Evolutionary conservation across 768 basidiomycete species (phyloP).

Genomic region (Agaricus blazei): DNA sequence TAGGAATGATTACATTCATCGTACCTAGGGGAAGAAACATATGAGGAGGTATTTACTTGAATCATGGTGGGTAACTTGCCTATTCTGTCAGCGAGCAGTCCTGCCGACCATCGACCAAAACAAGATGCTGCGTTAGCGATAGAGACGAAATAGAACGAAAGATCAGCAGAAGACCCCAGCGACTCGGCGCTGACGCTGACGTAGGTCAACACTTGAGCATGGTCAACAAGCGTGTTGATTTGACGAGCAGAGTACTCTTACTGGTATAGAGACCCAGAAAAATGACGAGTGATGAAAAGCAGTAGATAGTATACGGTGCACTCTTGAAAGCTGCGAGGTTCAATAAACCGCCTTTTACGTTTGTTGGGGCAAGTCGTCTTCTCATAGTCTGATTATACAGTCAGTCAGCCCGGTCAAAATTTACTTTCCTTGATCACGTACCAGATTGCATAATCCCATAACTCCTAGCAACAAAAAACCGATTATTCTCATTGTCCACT

Average conservation of each 20-base stretch:
- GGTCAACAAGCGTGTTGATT: not conserved
- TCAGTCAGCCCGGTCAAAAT: not conserved
- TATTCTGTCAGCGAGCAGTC: constrained; percentile 47
- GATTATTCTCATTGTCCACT: constrained; percentile 71
- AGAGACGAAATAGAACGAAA: constrained; percentile 62
- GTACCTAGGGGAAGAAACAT: not conserved
- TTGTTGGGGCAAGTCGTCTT: constrained; percentile 51
- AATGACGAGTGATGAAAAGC: constrained; percentile 46
- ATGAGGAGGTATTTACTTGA: not conserved
- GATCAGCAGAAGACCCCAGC: constrained; percentile 42
- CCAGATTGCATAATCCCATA: constrained; percentile 52
- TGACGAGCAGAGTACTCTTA: constrained; percentile 13
- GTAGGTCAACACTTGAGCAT: constrained; percentile 55
- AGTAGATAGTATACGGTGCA: constrained; percentile 52
- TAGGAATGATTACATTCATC: constrained; percentile 60
- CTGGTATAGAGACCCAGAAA: constrained; percentile 73
- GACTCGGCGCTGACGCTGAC: constrained; percentile 52
- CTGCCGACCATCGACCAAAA: constrained; percentile 54
- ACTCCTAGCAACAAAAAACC: constrained; percentile 55
- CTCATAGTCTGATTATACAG: constrained; percentile 26
- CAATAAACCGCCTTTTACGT: constrained; percentile 52
- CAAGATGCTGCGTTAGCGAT: constrained; percentile 66
- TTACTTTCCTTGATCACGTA: constrained; percentile 13
- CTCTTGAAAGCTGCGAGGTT: constrained; percentile 50
- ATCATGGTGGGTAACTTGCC: constrained; percentile 32